A percentile compares a stretch with the other conserved stretches of the same genome.
Conservation (phyloP, 148 eudicot genomes). For the Rhododendron williamsianum region DNA sequence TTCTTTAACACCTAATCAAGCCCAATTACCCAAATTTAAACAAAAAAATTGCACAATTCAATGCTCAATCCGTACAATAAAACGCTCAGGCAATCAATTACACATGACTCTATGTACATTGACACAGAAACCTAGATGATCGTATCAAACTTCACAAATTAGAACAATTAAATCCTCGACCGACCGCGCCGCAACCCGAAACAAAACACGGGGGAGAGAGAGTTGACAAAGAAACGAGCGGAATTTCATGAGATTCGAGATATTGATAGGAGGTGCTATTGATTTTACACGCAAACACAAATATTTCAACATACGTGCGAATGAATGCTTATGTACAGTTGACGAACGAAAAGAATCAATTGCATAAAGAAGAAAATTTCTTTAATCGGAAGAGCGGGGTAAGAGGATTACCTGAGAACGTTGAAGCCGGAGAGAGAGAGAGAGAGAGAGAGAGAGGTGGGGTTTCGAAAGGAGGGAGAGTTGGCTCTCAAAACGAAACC, state of each 20-base stretch:
- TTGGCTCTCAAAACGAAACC: neutral
- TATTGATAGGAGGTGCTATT: neutral
- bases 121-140: neutral
- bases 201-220: neutral
- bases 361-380: neutral
- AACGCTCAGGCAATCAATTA: neutral
- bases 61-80: neutral
- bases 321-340: neutral
- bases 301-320: neutral
- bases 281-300: neutral
- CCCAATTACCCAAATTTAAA: neutral
- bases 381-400: neutral
- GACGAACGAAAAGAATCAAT: neutral
- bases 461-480: neutral
- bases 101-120: neutral
- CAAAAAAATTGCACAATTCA: neutral
- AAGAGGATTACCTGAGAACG: neutral
- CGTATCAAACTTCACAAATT: neutral
- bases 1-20: neutral
- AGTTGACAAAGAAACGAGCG: neutral
- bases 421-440: slow-evolving; percentile 4
- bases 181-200: no score
- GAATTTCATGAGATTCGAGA: neutral
- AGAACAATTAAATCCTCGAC: neutral
- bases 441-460: neutral